Evolutionary conservation across 2,329 filamentous ascomycete genomes (phyloP).

Genomic region (Nemania abortiva): DNA sequence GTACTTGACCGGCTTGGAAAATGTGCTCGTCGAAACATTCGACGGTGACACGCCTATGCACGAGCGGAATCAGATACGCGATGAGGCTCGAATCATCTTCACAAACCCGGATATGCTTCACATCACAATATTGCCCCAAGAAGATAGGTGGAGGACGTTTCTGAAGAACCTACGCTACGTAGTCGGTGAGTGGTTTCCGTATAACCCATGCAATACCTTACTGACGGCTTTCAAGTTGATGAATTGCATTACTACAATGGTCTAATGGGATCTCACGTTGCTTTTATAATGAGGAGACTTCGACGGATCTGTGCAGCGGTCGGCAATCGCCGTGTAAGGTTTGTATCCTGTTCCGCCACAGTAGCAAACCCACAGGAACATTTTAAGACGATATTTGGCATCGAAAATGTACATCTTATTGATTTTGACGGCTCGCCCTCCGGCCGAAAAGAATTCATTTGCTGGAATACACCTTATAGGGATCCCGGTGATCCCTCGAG

Average conservation of each 20-base stretch:
- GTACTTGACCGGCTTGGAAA: conserved; percentile 82
- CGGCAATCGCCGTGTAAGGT: conserved; percentile 86
- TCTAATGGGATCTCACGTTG: conserved; percentile 91
- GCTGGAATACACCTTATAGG: conserved; percentile 97
- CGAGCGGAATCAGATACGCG: conserved; percentile 82
- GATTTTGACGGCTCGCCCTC: conserved; percentile 95
- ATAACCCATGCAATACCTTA: conserved; percentile 41
- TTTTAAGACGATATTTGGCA: conserved; percentile 93
- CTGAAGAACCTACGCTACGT: conserved; percentile 91
- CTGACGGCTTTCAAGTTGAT: conserved; percentile 64
- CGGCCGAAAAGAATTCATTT: conserved; percentile 92
- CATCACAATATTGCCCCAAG: conserved; percentile 90
- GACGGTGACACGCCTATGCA: conserved; percentile 93
- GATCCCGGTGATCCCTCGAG: conserved; percentile 89
- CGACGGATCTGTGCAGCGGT: conserved; percentile 89
- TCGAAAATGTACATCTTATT: conserved; percentile 82
- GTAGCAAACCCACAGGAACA: conserved; percentile 93
- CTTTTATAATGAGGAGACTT: conserved; percentile 92
- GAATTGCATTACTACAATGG: conserved; percentile 98
- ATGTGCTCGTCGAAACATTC: conserved; percentile 88
- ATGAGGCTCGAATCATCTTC: conserved; percentile 92
- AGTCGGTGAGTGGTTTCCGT: conserved; percentile 64
- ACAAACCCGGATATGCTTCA: conserved; percentile 99
- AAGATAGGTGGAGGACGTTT: conserved; percentile 88
- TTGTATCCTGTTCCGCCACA: conserved; percentile 96